phyloP scores from a whole-genome alignment of 352 stramenopile genomes.

The Phytopythium delawarense region DNA sequence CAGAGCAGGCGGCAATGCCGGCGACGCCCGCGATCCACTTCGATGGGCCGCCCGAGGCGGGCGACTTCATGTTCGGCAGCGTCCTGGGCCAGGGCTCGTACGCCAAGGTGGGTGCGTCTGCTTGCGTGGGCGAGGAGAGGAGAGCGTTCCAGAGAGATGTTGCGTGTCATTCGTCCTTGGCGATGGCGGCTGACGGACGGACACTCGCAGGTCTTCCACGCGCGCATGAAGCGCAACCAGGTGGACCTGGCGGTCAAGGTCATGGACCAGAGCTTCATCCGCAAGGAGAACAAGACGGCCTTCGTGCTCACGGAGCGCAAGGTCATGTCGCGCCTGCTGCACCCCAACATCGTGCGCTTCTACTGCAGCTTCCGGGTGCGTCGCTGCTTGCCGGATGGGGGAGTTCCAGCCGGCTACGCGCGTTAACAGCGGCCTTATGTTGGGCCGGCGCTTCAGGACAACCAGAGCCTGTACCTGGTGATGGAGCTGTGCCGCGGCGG shows the following conservation, averaged over 20 bases:
- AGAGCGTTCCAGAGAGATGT: no score
- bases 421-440: slow-evolving; percentile 5
- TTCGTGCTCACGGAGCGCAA: slow-evolving; percentile 90
- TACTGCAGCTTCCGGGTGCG: slow-evolving; percentile 85
- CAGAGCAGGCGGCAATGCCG: slow-evolving; percentile 3
- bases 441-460: slow-evolving; percentile 40
- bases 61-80: slow-evolving; percentile 86
- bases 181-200: no score
- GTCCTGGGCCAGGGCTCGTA: slow-evolving; percentile 87
- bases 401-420: background rate
- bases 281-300: slow-evolving; percentile 90
- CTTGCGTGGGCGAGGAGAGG: no score
- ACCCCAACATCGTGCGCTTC: slow-evolving; percentile 89
- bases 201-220: slow-evolving; percentile 72
- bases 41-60: slow-evolving; percentile 55
- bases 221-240: slow-evolving; percentile 73
- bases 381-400: background rate
- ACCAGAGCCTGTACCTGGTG: slow-evolving; percentile 85
- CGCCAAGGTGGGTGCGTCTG: slow-evolving; percentile 50
- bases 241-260: slow-evolving; percentile 89
- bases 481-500: slow-evolving; percentile 85
- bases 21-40: slow-evolving; percentile 49
- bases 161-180: background rate
- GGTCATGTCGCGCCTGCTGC: slow-evolving; percentile 83
- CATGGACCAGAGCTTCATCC: slow-evolving; percentile 90